phyloP scores from a whole-genome alignment of 495 filamentous ascomycete species.

The Aspergillus diversus region DNA sequence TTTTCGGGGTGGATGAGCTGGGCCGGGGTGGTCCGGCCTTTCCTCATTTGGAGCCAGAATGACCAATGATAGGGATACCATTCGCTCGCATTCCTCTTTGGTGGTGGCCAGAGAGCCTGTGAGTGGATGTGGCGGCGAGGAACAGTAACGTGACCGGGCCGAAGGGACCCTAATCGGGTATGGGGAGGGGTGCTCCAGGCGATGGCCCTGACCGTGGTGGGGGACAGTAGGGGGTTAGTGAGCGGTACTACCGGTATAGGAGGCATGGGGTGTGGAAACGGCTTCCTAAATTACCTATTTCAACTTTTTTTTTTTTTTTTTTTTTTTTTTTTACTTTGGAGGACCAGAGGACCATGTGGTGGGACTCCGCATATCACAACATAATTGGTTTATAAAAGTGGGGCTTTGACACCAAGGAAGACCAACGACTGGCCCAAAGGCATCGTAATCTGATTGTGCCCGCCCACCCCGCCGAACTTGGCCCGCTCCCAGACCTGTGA shows the following conservation, averaged over 20 bases:
- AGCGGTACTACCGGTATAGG: neutral
- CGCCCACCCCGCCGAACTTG: slow-evolving; percentile 25
- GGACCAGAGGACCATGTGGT: neutral
- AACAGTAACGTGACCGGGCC: slow-evolving; percentile 38
- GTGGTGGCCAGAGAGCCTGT: slow-evolving; percentile 1
- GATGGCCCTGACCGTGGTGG: slow-evolving; percentile 5
- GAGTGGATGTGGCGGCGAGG: slow-evolving; percentile 15
- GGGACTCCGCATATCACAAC: neutral
- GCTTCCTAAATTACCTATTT: slow-evolving; percentile 15
- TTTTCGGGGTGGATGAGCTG: neutral
- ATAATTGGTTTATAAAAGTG: neutral
- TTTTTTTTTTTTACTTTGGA: slow-evolving; percentile 5
- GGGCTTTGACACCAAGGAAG: slow-evolving; percentile 17
- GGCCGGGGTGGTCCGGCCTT: neutral
- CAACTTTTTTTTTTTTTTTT: slow-evolving; percentile 1
- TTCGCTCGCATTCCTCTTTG: slow-evolving; percentile 1
- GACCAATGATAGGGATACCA: slow-evolving; percentile 13
- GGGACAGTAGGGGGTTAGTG: slow-evolving; percentile 8
- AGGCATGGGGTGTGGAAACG: slow-evolving; percentile 18
- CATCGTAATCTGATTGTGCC: slow-evolving; percentile 20
- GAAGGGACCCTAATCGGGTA: slow-evolving; percentile 22
- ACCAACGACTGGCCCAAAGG: slow-evolving; percentile 18
- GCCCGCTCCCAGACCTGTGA: slow-evolving; percentile 20
- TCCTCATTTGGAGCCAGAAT: neutral
- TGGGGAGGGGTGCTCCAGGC: slow-evolving; percentile 9